Evolutionary conservation across 2,329 filamentous ascomycete species (phyloP), one percentile per base, ranked within the genome.

Genomic region (Penicillium sp.): DNA sequence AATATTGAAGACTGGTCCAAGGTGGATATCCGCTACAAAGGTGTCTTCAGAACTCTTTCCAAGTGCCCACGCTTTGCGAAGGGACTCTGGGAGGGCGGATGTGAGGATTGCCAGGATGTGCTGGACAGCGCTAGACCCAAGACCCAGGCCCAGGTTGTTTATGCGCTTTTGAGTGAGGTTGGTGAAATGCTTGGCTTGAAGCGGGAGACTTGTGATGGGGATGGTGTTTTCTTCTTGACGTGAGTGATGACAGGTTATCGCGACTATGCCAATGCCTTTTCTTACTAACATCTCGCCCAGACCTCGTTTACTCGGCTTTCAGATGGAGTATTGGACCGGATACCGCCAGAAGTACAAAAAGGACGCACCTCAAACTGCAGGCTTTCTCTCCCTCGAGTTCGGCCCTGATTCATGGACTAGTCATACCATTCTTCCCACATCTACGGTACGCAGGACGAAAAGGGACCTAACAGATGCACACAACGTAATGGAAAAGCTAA

Each of bases 301-400:
- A n/a, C 50, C 56, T 1, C 46, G 55, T 14, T 24, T 60, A 9
- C 22, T 58, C 10, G 44, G 22, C 6, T 34, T 26, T 23, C 27
- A 46, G 6, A 38, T 58, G 18, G 58, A 62, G 24, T 64, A 64
- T 39, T 56, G 54, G 56, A 64, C 56, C 11, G 60, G 62, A 0
- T 58, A 58, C 29, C 46, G 55, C 0, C 42, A 57, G 34, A 61
- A 52, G 23, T 45, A 61, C 35, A 46, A 43, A 5, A 46, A 43
- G 5, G 62, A 63, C 38, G 48, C 39, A 4, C 61, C 61, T 0
- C 10, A 24, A 1, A 55, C 57, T 2, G 52, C 53, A 1, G 61
- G 55, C 2, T 47, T 55, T 10, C 5, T 64, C 11, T 37, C 51
- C 1, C 20, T 63, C 4, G 54, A 60, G 3, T 52, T 51, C 14